Conservation (phyloP, 805 yeast genomes). For the Blastobotrys americana region DNA sequence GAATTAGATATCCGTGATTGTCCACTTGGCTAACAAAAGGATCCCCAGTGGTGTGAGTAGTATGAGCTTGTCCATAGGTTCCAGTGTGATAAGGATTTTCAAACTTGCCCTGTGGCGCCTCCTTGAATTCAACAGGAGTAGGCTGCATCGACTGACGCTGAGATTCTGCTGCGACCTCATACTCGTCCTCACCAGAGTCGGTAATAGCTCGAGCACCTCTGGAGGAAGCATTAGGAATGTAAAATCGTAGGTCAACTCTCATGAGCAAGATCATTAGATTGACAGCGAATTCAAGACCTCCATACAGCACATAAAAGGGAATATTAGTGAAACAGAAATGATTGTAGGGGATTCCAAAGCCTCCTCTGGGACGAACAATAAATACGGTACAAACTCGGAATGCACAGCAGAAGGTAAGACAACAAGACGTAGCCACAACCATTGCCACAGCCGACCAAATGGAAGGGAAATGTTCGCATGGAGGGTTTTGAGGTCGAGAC, state of each 20-base stretch:
- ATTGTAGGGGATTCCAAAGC: slow-evolving; percentile 21
- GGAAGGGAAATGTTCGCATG: slow-evolving; percentile 30
- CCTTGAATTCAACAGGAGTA: neutral
- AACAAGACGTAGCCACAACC: slow-evolving; percentile 16
- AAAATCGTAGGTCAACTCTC: slow-evolving; percentile 69
- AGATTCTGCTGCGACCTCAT: neutral
- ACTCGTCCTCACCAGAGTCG: neutral
- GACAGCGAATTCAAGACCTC: slow-evolving; percentile 54
- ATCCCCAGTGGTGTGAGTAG: neutral
- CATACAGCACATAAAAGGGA: slow-evolving; percentile 63
- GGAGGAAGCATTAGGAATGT: slow-evolving; percentile 52
- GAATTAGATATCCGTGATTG: neutral
- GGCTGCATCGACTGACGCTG: neutral
- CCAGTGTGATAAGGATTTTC: neutral
- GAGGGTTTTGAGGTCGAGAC: slow-evolving; percentile 24
- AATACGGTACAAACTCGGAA: slow-evolving; percentile 31
- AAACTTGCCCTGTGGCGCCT: neutral
- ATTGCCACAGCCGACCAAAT: slow-evolving; percentile 25
- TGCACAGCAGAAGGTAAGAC: slow-evolving; percentile 24
- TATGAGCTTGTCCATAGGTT: neutral
- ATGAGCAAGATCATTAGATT: slow-evolving; percentile 51
- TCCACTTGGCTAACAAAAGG: neutral
- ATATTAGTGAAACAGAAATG: slow-evolving; percentile 46
- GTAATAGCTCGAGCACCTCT: neutral
- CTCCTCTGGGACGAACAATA: slow-evolving; percentile 18